Evolutionary conservation across 108 stramenopile genomes (phyloP), one percentile per base, ranked within the genome.

Genomic region (Seminavis robusta): DNA sequence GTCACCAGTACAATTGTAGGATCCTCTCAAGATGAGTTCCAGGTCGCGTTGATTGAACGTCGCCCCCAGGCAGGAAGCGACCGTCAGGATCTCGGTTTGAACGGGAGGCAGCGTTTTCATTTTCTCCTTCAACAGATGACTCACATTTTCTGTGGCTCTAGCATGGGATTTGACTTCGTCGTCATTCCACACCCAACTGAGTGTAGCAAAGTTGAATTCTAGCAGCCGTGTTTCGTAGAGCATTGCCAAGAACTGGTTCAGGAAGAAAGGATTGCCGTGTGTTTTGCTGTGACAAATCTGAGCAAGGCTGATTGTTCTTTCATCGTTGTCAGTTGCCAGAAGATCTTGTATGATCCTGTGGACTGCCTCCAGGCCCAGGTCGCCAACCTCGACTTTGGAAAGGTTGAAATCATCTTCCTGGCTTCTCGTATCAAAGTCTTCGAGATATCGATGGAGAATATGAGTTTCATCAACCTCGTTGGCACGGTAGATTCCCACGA

Each of bases 201-300:
- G n/a, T 24, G 24, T 17, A 0, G 52, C 69, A 51, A 63, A 61
- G 40, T 55, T 53, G 17, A 56, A 61, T 0, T 5, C 16, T 7
- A 76, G 42, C 32, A 58, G 20, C 11, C 42, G 8, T 21, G 54
- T 53, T 3, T 51, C 33, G 24, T 42, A 2, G 0, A 76, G 50
- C 31, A 45, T 33, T 2, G 30, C 15, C 7, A 76, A 33, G 29
- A 47, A 76, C 34, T 49, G 45, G 11, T 66, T 39, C 31, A 69
- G 8, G 29, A 58, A 68, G 33, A 61, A 71, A 8, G 69, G 52
- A 54, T 76, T 76, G 17, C 74, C 67, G 13, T 41, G 31, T 7
- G 74, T 76, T 52, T 69, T 69, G 0, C 16, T 10, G n/a, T n/a
- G n/a, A n/a, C n/a, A n/a, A n/a, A n/a, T n/a, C n/a, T n/a, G n/a